Percentiles rank a stretch among this genome's conserved stretches.
Conservation (phyloP, 441 rosid genomes). For the Metrosideros polymorpha region DNA sequence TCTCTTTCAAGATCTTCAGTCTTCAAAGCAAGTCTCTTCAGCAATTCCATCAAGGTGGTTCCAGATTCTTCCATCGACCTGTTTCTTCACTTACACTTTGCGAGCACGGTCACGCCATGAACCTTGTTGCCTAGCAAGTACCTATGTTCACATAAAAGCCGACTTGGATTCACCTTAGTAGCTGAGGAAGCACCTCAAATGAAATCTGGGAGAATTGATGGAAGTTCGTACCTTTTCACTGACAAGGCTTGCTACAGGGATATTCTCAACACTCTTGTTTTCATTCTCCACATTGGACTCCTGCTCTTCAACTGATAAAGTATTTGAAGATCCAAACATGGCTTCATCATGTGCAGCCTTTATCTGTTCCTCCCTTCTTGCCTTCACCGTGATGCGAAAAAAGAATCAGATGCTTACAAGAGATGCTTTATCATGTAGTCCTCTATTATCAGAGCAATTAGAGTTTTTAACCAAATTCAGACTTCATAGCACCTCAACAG, state of each 20-base stretch:
- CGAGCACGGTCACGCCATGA: slow-evolving; percentile 98
- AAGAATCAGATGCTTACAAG: not conserved
- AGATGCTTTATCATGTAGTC: not conserved
- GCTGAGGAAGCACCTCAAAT: not conserved
- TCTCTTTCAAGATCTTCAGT: not conserved
- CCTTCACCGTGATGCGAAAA: slow-evolving; percentile 19
- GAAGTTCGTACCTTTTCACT: slow-evolving; percentile 55
- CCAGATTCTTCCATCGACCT: not conserved
- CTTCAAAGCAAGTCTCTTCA: not conserved
- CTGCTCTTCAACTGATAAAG: slow-evolving; percentile 16
- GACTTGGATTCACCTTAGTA: not conserved
- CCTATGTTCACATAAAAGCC: slow-evolving; percentile 25
- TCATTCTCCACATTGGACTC: slow-evolving; percentile 23
- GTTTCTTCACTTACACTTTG: slow-evolving; percentile 20
- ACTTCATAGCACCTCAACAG: slow-evolving; percentile 50
- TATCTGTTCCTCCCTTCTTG: slow-evolving; percentile 56
- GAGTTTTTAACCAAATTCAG: not conserved
- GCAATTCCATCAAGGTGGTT: not conserved
- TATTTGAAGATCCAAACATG: slow-evolving; percentile 71
- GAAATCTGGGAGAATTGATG: not conserved
- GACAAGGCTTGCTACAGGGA: slow-evolving; percentile 37
- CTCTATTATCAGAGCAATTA: not conserved
- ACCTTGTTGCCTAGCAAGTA: slow-evolving; percentile 84
- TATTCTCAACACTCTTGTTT: slow-evolving; percentile 23
- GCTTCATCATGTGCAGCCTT: slow-evolving; percentile 88